Evolutionary conservation across 306 rosid genomes (phyloP).

Genomic region (Rosa persica): DNA sequence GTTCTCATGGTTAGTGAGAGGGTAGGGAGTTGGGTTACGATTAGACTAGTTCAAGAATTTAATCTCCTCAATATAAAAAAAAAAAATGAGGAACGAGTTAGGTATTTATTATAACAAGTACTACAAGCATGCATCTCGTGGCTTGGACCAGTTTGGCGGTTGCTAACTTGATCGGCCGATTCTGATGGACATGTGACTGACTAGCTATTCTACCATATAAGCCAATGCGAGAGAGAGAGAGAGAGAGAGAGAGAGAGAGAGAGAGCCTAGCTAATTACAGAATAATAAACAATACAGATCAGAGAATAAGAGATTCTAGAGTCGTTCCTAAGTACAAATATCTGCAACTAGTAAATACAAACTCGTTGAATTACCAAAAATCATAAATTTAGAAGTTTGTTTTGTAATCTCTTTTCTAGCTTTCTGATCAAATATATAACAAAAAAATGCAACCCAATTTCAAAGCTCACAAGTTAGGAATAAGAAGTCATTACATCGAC

Average conservation of each 20-base stretch:
- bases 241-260: no score
- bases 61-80: neutral
- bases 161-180: slow-evolving; percentile 3
- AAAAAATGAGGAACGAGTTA: no score
- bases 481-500: no score
- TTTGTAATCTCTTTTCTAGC: no score
- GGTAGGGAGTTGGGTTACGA: neutral
- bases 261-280: no score
- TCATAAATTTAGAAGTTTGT: neutral
- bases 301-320: no score
- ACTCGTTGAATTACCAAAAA: no score
- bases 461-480: no score
- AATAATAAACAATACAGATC: no score
- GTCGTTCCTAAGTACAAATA: no score
- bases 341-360: no score
- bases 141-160: slow-evolving; percentile 77
- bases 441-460: neutral
- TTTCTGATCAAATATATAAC: no score
- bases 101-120: neutral
- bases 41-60: neutral
- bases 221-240: neutral
- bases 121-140: slow-evolving; percentile 48
- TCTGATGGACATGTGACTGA: slow-evolving; percentile 1
- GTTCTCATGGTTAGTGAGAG: neutral
- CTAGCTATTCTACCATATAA: neutral